Evolutionary conservation across 2,329 filamentous ascomycete genomes (phyloP).

Genomic region (Camptophora hylomeconis): DNA sequence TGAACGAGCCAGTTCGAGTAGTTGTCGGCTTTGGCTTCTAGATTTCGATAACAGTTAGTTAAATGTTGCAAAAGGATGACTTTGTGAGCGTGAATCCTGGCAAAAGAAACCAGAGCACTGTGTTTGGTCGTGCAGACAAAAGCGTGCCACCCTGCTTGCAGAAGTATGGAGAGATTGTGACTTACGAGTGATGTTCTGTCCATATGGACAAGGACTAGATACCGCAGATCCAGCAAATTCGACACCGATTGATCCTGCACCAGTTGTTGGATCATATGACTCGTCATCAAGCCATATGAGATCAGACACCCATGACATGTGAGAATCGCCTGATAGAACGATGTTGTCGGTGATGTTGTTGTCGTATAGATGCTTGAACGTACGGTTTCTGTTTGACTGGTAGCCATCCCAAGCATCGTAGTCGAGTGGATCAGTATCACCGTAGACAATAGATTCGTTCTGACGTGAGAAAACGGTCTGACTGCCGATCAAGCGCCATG

Average conservation of each 20-base stretch:
- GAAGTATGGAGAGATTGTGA: too few relatives aligned
- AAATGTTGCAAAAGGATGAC: too few relatives aligned
- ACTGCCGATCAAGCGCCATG: conserved; percentile 59
- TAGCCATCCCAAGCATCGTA: conserved; percentile 56
- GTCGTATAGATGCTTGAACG: conserved; percentile 51
- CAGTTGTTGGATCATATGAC: conserved; percentile 40
- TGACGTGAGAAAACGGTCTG: conserved; percentile 55
- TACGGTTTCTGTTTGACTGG: conserved; percentile 56
- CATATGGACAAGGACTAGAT: conserved; percentile 44
- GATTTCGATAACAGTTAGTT: too few relatives aligned
- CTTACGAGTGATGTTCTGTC: conserved; percentile 45
- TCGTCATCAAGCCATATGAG: conserved; percentile 41
- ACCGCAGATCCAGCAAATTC: conserved; percentile 58
- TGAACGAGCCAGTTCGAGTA: conserved; percentile 31
- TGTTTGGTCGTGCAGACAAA: too few relatives aligned
- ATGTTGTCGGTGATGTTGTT: conserved; percentile 61
- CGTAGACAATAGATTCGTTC: conserved; percentile 33
- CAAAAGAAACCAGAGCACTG: too few relatives aligned
- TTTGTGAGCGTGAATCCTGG: too few relatives aligned
- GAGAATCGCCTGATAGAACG: conserved; percentile 58
- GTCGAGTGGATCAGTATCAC: conserved; percentile 33
- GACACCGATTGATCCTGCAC: conserved; percentile 44
- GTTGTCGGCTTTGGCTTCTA: conserved; percentile 38
- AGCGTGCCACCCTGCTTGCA: too few relatives aligned
- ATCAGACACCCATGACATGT: conserved; percentile 52